phyloP scores from a whole-genome alignment of 352 stramenopile genomes.

The Phytophthora constricta region DNA sequence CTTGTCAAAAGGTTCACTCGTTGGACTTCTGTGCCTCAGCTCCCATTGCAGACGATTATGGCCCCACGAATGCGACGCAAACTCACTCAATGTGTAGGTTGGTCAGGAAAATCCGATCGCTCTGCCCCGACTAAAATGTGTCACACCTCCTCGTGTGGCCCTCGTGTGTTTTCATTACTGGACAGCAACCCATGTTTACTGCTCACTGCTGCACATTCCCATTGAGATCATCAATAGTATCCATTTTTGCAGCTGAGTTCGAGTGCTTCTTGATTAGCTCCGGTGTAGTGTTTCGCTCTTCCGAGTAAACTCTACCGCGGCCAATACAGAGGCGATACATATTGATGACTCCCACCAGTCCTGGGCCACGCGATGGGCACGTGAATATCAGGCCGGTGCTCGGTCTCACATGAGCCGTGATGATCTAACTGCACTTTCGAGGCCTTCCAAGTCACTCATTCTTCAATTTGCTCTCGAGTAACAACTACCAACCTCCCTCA shows the following conservation, averaged over 20 bases:
- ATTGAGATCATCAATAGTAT: neutral
- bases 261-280: neutral
- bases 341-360: too few relatives aligned
- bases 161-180: neutral
- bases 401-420: too few relatives aligned
- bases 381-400: conserved; percentile 8
- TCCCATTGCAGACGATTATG: neutral
- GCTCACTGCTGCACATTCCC: neutral
- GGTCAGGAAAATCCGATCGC: neutral
- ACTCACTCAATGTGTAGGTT: neutral
- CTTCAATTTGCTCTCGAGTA: conserved; percentile 21
- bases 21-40: neutral
- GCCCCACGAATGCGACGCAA: neutral
- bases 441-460: too few relatives aligned
- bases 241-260: neutral
- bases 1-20: neutral
- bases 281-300: neutral
- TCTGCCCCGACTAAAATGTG: neutral
- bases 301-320: conserved; percentile 25
- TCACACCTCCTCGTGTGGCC: neutral
- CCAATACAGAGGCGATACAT: too few relatives aligned
- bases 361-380: conserved; percentile 4
- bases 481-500: conserved; percentile 11
- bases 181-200: neutral
- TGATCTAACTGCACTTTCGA: too few relatives aligned